Percentiles rank a stretch among this genome's conserved stretches.
These are phyloP conservation scores for Pinus tabuliformis DNA, from an alignment of 75 land plant genomes.

Conservation along the genomic window DNA sequence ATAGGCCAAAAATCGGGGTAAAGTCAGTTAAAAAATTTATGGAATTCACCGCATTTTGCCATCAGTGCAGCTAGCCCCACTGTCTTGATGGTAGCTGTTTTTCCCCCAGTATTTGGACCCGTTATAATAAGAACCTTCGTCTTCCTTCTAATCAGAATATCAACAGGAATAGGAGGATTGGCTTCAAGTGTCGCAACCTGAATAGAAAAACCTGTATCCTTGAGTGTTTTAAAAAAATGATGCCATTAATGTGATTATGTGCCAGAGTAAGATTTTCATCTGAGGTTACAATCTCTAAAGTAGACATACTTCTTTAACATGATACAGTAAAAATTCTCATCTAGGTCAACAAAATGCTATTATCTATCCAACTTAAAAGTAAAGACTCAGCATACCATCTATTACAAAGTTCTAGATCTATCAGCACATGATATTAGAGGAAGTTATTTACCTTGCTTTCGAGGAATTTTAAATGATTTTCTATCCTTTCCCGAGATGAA, in stretches of 20 bases:
- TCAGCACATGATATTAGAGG: not conserved
- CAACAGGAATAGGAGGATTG: constrained; percentile 61
- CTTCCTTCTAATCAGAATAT: constrained; percentile 40
- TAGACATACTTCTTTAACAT: not conserved
- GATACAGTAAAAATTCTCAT: not conserved
- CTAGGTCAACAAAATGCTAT: not conserved
- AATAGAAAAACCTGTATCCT: constrained; percentile 2
- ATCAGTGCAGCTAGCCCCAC: constrained; percentile 88
- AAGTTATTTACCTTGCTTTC: constrained; percentile 2
- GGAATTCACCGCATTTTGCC: constrained; percentile 82
- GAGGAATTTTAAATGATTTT: constrained; percentile 3
- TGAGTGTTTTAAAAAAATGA: not conserved
- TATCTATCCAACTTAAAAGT: not conserved
- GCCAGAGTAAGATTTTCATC: not conserved
- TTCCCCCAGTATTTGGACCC: constrained; percentile 97
- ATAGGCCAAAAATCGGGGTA: no score
- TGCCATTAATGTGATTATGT: not conserved
- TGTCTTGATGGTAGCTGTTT: constrained; percentile 89
- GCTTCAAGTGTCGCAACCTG: constrained; percentile 62
- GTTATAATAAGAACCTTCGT: constrained; percentile 77
- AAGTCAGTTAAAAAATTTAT: not conserved
- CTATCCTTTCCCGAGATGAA: not conserved
- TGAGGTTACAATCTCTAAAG: not conserved
- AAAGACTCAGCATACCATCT: not conserved
- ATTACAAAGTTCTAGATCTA: not conserved